These are phyloP conservation scores for Arachis stenosperma DNA, from an alignment of 306 rosid species.

Conservation along the genomic window DNA sequence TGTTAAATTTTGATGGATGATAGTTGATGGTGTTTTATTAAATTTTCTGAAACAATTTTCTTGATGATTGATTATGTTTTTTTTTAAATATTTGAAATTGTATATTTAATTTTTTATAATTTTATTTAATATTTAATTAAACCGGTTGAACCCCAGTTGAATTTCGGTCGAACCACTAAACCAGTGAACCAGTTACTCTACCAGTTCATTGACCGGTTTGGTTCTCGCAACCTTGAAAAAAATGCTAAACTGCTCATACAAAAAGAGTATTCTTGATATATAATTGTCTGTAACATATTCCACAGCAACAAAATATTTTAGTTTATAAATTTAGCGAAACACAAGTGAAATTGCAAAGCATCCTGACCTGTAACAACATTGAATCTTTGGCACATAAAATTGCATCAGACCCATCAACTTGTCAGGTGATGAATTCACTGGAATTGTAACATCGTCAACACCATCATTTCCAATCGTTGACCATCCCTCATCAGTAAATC, in stretches of 20 bases:
- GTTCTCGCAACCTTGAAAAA: background rate
- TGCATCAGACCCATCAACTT: slow-evolving; percentile 87
- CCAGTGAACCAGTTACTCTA: no score
- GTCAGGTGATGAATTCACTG: slow-evolving; percentile 87
- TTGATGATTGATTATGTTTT: no score
- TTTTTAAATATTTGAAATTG: no score
- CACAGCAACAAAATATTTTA: background rate
- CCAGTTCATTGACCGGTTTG: no score
- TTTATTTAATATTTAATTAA: no score
- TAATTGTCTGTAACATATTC: background rate
- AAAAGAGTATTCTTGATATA: background rate
- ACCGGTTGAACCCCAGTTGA: no score
- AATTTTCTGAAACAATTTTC: no score
- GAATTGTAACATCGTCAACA: slow-evolving; percentile 88
- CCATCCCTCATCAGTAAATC: slow-evolving; percentile 98
- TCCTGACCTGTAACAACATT: slow-evolving; percentile 90
- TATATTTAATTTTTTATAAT: no score
- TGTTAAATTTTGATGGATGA: no score
- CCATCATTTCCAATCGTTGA: slow-evolving; percentile 92
- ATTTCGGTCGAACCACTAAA: no score
- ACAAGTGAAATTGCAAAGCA: slow-evolving; percentile 22
- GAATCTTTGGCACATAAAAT: slow-evolving; percentile 98
- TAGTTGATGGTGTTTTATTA: no score
- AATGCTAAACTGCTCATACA: slow-evolving; percentile 41
- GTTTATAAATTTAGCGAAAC: slow-evolving; percentile 10